These are phyloP conservation scores for Hyphopichia burtonii DNA, from an alignment of 1,139 yeast species.

Conservation along the genomic window DNA sequence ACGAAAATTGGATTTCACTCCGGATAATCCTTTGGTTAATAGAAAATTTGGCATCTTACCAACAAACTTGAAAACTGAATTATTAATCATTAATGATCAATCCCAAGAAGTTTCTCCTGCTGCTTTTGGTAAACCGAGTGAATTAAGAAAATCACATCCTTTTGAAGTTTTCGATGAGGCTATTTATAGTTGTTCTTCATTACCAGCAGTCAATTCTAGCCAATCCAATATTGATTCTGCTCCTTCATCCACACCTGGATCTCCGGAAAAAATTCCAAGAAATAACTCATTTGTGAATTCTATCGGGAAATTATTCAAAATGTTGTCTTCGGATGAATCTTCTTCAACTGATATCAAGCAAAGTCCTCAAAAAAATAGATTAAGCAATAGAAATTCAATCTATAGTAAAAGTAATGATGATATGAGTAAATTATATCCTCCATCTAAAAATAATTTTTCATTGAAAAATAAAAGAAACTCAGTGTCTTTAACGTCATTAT, in stretches of 20 bases:
- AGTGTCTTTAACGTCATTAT: conserved; percentile 39
- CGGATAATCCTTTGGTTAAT: conserved; percentile 53
- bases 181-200: conserved; percentile 55
- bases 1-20: conserved; percentile 22
- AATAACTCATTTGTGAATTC: conserved; percentile 36
- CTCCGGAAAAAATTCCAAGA: conserved; percentile 10
- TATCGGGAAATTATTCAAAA: conserved; percentile 38
- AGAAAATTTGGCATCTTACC: conserved; percentile 48
- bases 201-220: conserved; percentile 21
- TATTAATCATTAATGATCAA: conserved; percentile 18
- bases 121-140: conserved; percentile 25
- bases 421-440: conserved; percentile 2
- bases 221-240: background rate
- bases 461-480: conserved; percentile 25
- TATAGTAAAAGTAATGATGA: conserved; percentile 4
- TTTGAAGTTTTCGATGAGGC: conserved; percentile 79
- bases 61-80: conserved; percentile 28
- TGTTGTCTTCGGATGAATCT: conserved; percentile 32
- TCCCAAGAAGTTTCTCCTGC: conserved; percentile 9
- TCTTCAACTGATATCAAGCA: background rate
- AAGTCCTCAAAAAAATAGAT: background rate
- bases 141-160: conserved; percentile 53
- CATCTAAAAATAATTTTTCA: background rate
- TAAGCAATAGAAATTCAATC: background rate
- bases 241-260: conserved; percentile 7